phyloP scores from a whole-genome alignment of 352 stramenopile genomes.

The Globisporangium perplexum region DNA sequence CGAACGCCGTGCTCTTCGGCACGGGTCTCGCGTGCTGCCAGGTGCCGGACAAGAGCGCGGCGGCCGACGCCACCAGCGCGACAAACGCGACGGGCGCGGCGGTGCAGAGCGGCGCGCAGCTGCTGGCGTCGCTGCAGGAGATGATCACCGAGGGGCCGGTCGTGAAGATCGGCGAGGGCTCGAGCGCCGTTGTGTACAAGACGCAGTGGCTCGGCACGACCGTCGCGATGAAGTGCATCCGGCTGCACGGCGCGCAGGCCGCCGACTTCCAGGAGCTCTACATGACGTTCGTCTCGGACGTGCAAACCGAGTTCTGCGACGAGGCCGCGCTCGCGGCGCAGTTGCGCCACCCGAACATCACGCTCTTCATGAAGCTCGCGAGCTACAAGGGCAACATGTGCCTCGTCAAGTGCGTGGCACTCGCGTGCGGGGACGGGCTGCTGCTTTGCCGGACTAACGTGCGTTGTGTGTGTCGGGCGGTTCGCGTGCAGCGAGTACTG shows the following conservation, averaged over 20 bases:
- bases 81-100: slow-evolving; percentile 11
- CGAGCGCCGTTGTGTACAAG: slow-evolving; percentile 60
- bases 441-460: too few relatives aligned
- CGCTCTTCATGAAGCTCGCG: slow-evolving; percentile 65
- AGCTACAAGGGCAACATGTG: slow-evolving; percentile 63
- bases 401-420: slow-evolving; percentile 68
- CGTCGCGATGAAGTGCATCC: slow-evolving; percentile 70
- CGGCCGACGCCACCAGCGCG: slow-evolving; percentile 8
- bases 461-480: slow-evolving; percentile 1
- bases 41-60: not conserved
- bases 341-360: slow-evolving; percentile 70
- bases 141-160: slow-evolving; percentile 56
- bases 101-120: slow-evolving; percentile 12
- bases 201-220: slow-evolving; percentile 71
- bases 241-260: slow-evolving; percentile 35
- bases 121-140: slow-evolving; percentile 25
- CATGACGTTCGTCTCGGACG: slow-evolving; percentile 55
- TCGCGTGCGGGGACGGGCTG: too few relatives aligned
- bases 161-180: slow-evolving; percentile 62
- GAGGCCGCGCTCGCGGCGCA: slow-evolving; percentile 57
- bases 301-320: slow-evolving; percentile 61
- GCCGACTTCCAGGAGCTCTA: slow-evolving; percentile 43
- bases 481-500: slow-evolving; percentile 68
- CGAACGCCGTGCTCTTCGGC: slow-evolving; percentile 61
- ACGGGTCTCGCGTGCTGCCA: slow-evolving; percentile 50